Percentiles rank a stretch among this genome's conserved stretches.
These are phyloP conservation scores for Talaromyces funiculosus DNA, from an alignment of 2,329 filamentous ascomycete species.

Conservation along the genomic window DNA sequence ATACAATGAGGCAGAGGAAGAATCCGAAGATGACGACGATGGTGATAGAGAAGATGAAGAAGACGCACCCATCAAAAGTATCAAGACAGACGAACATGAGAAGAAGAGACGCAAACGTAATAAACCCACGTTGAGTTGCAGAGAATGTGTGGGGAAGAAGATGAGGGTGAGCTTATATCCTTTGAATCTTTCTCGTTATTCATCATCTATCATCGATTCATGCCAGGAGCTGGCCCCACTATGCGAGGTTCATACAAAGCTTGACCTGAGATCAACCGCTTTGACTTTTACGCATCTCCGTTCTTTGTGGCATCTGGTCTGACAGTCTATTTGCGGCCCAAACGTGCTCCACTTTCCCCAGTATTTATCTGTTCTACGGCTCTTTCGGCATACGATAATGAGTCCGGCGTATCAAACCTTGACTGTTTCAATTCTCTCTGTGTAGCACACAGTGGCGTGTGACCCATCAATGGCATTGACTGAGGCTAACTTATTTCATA, in stretches of 20 bases:
- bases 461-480: neutral
- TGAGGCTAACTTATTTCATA: neutral
- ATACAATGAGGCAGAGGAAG: neutral
- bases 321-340: neutral
- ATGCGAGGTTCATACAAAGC: neutral
- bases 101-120: conserved; percentile 14
- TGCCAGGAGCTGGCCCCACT: neutral
- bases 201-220: neutral
- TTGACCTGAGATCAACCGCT: neutral
- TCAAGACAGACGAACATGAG: neutral
- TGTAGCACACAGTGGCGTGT: neutral
- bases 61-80: neutral
- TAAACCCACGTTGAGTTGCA: conserved; percentile 13
- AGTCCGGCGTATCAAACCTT: neutral
- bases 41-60: neutral
- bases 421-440: neutral
- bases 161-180: conserved; percentile 10
- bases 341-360: neutral
- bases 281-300: neutral
- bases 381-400: neutral
- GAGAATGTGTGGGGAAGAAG: conserved; percentile 15
- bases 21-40: neutral
- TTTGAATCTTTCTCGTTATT: neutral
- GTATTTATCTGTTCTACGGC: neutral
- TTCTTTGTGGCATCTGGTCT: neutral